Evolutionary conservation across 495 filamentous ascomycete genomes (phyloP).

Genomic region (Aspergillus hancockii): DNA sequence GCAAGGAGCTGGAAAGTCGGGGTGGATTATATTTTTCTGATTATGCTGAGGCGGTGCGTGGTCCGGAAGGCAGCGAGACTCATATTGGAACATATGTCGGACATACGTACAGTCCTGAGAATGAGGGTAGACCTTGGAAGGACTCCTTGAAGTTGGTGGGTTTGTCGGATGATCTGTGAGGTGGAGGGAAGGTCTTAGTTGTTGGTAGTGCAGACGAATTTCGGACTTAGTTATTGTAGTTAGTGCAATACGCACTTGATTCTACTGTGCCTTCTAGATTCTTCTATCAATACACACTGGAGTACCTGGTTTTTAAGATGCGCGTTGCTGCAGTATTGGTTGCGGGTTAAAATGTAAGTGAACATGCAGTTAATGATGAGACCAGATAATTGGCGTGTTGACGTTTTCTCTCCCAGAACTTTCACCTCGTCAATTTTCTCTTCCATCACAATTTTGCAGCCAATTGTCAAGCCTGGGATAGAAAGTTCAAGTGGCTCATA

Average conservation of each 20-base stretch:
- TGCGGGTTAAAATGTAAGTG: too few relatives aligned
- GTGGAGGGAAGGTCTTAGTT: not conserved
- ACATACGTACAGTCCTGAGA: conserved; percentile 38
- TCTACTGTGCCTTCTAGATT: too few relatives aligned
- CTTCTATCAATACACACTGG: too few relatives aligned
- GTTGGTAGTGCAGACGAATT: not conserved
- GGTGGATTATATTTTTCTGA: conserved; percentile 48
- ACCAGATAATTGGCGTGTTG: too few relatives aligned
- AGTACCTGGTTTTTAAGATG: too few relatives aligned
- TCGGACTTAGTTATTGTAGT: not conserved
- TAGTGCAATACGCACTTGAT: not conserved
- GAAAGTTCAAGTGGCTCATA: too few relatives aligned
- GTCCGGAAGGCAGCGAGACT: conserved; percentile 10
- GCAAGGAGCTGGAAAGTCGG: conserved; percentile 32
- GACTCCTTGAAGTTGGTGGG: conserved; percentile 46
- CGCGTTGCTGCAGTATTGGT: too few relatives aligned
- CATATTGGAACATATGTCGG: conserved; percentile 30
- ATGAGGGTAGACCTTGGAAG: conserved; percentile 45
- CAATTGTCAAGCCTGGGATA: too few relatives aligned
- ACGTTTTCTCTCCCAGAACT: too few relatives aligned
- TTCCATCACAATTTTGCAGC: too few relatives aligned
- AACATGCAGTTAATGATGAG: too few relatives aligned
- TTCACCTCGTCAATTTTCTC: too few relatives aligned
- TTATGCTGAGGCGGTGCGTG: conserved; percentile 23
- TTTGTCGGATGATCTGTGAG: conserved; percentile 12